Percentiles rank a stretch among this genome's conserved stretches.
Conservation (phyloP, 768 basidiomycete genomes). For the Glaciozyma antarctica region DNA sequence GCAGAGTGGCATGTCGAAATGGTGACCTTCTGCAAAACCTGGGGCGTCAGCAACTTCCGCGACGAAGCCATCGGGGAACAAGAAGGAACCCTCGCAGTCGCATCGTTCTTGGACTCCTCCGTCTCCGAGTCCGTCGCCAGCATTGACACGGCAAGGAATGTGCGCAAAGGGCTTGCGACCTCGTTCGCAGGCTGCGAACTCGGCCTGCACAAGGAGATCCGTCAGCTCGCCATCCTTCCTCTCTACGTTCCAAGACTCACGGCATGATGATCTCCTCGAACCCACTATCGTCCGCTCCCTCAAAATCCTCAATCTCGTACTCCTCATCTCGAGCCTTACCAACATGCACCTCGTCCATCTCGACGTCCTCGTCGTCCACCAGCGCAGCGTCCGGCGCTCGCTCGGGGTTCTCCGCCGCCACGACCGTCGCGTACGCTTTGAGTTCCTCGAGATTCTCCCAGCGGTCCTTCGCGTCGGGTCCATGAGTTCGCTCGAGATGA, state of each 20-base stretch:
- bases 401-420: constrained; percentile 18
- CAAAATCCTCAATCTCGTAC: not conserved
- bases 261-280: not conserved
- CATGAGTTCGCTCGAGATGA: constrained; percentile 58
- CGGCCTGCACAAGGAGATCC: not conserved
- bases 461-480: constrained; percentile 58
- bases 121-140: constrained; percentile 68
- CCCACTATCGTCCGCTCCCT: not conserved
- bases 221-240: not conserved
- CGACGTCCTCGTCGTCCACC: not conserved
- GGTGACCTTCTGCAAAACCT: constrained; percentile 59
- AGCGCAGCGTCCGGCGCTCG: not conserved
- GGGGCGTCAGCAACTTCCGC: not conserved
- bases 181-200: not conserved
- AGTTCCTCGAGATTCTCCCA: constrained; percentile 84
- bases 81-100: not conserved
- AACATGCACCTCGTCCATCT: not conserved
- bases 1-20: constrained; percentile 81
- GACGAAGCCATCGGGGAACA: not conserved
- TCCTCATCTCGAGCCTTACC: too few relatives aligned
- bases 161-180: constrained; percentile 50
- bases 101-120: constrained; percentile 39
- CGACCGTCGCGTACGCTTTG: constrained; percentile 40
- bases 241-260: not conserved
- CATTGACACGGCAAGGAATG: constrained; percentile 70